Base-by-base conservation (phyloP, 768 basidiomycete genomes). In the Cystofilobasidium ferigula region DNA sequence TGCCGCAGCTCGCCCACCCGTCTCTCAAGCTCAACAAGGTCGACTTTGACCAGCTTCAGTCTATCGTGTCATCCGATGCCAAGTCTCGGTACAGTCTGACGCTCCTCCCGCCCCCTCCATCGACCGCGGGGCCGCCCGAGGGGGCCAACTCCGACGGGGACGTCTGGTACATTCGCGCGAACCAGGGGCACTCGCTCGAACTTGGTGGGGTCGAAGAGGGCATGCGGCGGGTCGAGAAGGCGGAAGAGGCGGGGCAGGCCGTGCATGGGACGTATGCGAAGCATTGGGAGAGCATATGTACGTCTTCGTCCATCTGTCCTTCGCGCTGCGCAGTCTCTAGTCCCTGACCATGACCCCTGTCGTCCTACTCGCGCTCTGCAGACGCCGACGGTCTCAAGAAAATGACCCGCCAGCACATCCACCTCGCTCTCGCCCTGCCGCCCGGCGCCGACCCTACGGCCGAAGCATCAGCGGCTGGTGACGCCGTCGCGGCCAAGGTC, bases 21-120 rank as follows among this genome's bases (percentile, higher is more conserved):
- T 87, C 85, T 70, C 74, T 94, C 56, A 81, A 82, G 61, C 79
- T 79, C 3, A 71, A 90, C 43, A 82, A 85, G 38, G 40, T 76
- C n/a, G n/a, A n/a, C 26, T 40, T 32, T 56, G 18, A 13, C 9
- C 43, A 36, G 32, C 47, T 36, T 32, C 24, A 24, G 43, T 45
- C 54, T 26, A 60, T 60, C 36, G 42, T 60, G 6, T 22, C 58
- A 10, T 20, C 22, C 18, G 58, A 60, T 28, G 38, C 38, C 16
- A 60, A 60, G 28, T 42, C 58, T 4, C 58, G 58, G 0, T 60
- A 40, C 58, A 24, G 40, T 2, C 58, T 60, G 26, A 12, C 51
- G 20, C 30, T 54, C 30, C 51, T 28, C 13, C 30, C 51, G 28
- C 2, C 51, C 22, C 22, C 45, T 16, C 5, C 45, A n/a, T 3